Conservation (phyloP, 148 eudicot genomes). For the Spergularia bocconei region DNA sequence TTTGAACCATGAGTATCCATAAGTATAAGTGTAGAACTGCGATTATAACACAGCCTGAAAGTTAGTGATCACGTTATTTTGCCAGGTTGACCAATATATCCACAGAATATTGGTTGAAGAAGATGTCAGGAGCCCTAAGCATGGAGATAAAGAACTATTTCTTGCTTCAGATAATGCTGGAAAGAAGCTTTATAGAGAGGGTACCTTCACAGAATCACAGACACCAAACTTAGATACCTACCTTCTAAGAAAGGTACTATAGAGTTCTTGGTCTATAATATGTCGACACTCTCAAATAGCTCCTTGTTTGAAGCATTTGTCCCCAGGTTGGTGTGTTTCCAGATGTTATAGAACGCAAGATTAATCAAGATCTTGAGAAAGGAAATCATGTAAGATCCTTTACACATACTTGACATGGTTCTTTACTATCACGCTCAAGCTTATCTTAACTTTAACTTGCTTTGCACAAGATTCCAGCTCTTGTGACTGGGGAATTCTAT, state of each 20-base stretch:
- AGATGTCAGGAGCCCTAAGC: conserved; percentile 47
- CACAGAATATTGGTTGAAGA: conserved; percentile 89
- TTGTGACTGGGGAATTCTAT: conserved; percentile 94
- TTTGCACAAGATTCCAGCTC: conserved; percentile 76
- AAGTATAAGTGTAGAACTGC: background rate
- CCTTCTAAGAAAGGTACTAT: conserved; percentile 74
- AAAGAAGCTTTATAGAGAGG: conserved; percentile 60
- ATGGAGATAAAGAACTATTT: conserved; percentile 46
- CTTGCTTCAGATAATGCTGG: conserved; percentile 68
- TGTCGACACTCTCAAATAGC: conserved; percentile 12
- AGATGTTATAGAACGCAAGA: conserved; percentile 83
- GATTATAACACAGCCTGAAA: background rate
- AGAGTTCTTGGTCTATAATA: background rate
- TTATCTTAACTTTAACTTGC: conserved; percentile 1
- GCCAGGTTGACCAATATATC: conserved; percentile 89
- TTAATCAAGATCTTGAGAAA: conserved; percentile 60
- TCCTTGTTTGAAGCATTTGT: conserved; percentile 22
- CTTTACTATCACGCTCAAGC: background rate
- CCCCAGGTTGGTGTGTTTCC: conserved; percentile 93
- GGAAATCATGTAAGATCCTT: conserved; percentile 68
- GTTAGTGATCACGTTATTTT: conserved; percentile 12
- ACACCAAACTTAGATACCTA: conserved; percentile 63
- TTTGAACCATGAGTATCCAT: background rate
- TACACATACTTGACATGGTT: background rate
- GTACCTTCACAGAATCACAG: conserved; percentile 58